Conservation (phyloP, 2,329 filamentous ascomycete species). For the Colletotrichum theobromicola region DNA sequence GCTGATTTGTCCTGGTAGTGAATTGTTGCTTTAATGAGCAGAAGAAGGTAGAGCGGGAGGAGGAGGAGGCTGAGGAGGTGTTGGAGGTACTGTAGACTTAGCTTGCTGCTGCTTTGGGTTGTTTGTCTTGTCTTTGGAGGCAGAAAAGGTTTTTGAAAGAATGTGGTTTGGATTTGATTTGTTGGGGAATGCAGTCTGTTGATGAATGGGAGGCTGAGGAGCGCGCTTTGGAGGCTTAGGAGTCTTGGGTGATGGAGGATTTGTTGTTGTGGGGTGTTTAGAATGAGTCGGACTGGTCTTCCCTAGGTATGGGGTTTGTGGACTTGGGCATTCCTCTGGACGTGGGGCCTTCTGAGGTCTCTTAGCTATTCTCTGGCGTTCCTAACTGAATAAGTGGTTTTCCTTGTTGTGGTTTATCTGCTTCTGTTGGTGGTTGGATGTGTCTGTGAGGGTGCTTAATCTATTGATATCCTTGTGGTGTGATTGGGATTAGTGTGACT, state of each 20-base stretch:
- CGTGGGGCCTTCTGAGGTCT: neutral
- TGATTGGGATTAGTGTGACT: neutral
- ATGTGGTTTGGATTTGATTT: neutral
- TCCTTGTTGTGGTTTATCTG: neutral
- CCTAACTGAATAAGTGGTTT: neutral
- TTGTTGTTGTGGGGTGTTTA: too few species aligned
- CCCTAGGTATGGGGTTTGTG: too few species aligned
- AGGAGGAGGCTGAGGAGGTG: neutral
- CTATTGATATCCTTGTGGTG: neutral
- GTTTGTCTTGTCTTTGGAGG: too few species aligned
- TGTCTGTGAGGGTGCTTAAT: neutral
- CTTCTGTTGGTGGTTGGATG: neutral
- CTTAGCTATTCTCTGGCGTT: neutral
- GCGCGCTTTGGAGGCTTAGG: neutral
- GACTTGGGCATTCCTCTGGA: too few species aligned
- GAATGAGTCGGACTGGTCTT: too few species aligned
- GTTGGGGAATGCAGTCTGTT: neutral
- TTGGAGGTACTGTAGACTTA: too few species aligned
- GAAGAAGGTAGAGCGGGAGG: neutral
- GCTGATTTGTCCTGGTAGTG: neutral
- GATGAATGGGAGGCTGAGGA: neutral
- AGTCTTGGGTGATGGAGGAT: too few species aligned
- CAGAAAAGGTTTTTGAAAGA: neutral
- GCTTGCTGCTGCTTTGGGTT: too few species aligned
- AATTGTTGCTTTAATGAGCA: neutral